Evolutionary conservation across 75 land plant species (phyloP).

Genomic region (Pinus taeda): DNA sequence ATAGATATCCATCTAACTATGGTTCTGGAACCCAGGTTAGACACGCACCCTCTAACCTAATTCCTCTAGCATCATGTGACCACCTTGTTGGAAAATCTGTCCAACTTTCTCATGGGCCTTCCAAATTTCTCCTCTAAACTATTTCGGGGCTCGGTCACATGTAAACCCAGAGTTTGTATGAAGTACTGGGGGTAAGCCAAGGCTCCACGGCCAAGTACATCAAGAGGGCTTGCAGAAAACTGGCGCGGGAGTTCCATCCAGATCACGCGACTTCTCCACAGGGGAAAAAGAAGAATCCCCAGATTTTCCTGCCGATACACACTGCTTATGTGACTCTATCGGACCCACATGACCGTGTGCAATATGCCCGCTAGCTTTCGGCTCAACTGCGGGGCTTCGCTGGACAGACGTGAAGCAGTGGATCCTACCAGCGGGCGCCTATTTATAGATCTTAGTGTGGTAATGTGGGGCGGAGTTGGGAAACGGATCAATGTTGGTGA

Average conservation of each 20-base stretch:
- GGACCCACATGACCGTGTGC: constrained; percentile 7
- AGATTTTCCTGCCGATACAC: constrained; percentile 15
- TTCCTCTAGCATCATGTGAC: too few relatives aligned
- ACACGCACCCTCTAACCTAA: too few relatives aligned
- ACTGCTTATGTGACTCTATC: constrained; percentile 10
- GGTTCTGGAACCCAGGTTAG: too few relatives aligned
- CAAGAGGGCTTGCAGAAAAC: constrained; percentile 19
- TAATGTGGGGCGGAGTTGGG: constrained; percentile 8
- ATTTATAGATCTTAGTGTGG: neutral
- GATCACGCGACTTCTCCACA: constrained; percentile 4
- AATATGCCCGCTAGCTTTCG: constrained; percentile 5
- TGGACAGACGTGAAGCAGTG: neutral
- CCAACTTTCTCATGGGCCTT: too few relatives aligned
- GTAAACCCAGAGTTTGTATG: constrained; percentile 22
- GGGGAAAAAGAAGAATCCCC: neutral
- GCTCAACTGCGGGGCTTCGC: neutral
- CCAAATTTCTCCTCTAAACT: too few relatives aligned
- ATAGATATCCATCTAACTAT: too few relatives aligned
- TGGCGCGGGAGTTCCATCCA: constrained; percentile 11
- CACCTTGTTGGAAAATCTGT: too few relatives aligned
- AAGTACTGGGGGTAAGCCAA: constrained; percentile 23
- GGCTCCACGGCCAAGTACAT: constrained; percentile 21
- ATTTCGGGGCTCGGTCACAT: neutral
- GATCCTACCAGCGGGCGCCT: neutral
- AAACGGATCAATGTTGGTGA: constrained; percentile 25